These are phyloP conservation scores for Neoascochyta sp. DNA, from an alignment of 2,329 filamentous ascomycete species.

Conservation along the genomic window DNA sequence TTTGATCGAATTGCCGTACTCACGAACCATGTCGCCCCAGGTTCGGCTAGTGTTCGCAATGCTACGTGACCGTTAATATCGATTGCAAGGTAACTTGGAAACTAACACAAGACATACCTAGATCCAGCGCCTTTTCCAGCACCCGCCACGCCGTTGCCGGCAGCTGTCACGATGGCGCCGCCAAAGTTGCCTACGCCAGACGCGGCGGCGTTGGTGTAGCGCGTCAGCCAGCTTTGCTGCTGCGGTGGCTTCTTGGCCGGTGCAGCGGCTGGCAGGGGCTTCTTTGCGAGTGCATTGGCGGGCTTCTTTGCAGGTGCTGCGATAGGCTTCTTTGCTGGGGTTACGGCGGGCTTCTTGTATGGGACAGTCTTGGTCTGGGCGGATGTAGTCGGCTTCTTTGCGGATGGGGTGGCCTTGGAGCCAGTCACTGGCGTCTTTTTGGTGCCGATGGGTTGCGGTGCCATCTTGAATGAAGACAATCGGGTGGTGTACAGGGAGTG, in stretches of 20 bases:
- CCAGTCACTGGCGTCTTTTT: slow-evolving; percentile 18
- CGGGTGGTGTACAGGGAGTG: background rate
- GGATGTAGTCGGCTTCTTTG: slow-evolving; percentile 15
- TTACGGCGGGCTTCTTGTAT: slow-evolving; percentile 15
- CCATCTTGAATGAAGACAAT: slow-evolving; percentile 11
- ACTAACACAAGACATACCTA: slow-evolving; percentile 5
- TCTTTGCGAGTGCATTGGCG: slow-evolving; percentile 8
- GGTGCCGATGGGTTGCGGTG: slow-evolving; percentile 24
- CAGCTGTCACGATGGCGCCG: slow-evolving; percentile 42
- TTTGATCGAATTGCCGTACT: slow-evolving; percentile 51
- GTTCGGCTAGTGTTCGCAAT: slow-evolving; percentile 44
- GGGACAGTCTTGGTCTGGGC: slow-evolving; percentile 11
- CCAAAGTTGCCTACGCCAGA: slow-evolving; percentile 45
- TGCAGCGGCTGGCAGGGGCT: slow-evolving; percentile 7
- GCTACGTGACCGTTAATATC: slow-evolving; percentile 17
- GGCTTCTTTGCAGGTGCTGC: slow-evolving; percentile 6
- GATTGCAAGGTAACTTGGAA: background rate
- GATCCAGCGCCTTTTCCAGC: slow-evolving; percentile 44
- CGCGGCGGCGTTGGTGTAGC: slow-evolving; percentile 42
- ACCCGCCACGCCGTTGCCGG: slow-evolving; percentile 47
- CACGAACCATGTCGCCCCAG: slow-evolving; percentile 49
- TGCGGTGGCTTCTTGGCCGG: slow-evolving; percentile 17
- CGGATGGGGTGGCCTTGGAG: slow-evolving; percentile 13
- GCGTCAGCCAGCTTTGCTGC: slow-evolving; percentile 46
- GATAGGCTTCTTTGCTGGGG: slow-evolving; percentile 11